Conservation (phyloP, 495 filamentous ascomycete species). For the Podospora fimiseda region DNA sequence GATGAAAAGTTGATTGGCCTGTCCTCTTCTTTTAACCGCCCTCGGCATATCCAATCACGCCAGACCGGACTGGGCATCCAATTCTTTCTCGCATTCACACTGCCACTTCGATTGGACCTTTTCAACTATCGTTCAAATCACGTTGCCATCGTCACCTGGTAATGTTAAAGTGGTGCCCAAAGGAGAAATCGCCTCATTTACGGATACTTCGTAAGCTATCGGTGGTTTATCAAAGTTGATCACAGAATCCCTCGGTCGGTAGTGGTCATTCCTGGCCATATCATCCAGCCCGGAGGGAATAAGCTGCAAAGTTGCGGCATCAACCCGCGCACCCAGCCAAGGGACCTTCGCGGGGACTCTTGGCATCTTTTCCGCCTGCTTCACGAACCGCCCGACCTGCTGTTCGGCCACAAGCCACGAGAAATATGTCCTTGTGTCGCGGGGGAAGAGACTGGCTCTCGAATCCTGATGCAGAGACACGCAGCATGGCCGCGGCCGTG, state of each 20-base stretch:
- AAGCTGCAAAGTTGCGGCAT: background rate
- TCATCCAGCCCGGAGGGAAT: background rate
- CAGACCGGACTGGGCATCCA: constrained; percentile 14
- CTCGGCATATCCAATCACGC: constrained; percentile 37
- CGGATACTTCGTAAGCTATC: too few species aligned
- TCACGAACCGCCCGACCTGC: constrained; percentile 2
- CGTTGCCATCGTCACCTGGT: too few species aligned
- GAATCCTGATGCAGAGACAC: constrained; percentile 15
- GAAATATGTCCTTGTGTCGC: background rate
- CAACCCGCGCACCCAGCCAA: too few species aligned
- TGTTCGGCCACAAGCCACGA: background rate
- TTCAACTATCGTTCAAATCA: too few species aligned
- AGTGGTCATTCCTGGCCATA: background rate
- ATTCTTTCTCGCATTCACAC: constrained; percentile 13
- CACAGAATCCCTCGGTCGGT: too few species aligned
- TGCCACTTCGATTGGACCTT: too few species aligned
- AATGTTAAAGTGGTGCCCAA: too few species aligned
- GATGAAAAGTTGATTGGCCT: constrained; percentile 32
- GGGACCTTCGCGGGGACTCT: too few species aligned
- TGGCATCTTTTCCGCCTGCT: constrained; percentile 5
- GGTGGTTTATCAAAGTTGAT: too few species aligned
- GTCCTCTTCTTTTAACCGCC: constrained; percentile 35
- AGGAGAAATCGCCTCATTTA: too few species aligned
- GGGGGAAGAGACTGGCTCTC: constrained; percentile 16
- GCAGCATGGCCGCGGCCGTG: constrained; percentile 18